Evolutionary conservation across 108 stramenopile species (phyloP).

Genomic region (Bacterosira constricta): DNA sequence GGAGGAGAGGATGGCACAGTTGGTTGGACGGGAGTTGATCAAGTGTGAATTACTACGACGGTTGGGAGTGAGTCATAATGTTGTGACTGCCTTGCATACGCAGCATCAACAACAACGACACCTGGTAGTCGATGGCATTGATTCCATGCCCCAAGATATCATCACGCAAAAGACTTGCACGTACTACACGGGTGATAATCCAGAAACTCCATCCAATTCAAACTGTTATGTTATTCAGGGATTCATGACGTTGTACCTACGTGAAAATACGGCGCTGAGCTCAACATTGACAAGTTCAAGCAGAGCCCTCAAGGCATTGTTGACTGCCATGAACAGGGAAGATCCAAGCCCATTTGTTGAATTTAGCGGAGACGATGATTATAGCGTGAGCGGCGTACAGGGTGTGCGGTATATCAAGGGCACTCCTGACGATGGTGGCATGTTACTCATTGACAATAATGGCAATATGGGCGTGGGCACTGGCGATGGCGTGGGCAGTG

Average conservation of each 20-base stretch:
- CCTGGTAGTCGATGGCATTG: constrained; percentile 18
- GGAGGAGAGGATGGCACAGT: constrained; percentile 7
- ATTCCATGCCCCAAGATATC: constrained; percentile 5
- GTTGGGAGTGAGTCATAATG: no score
- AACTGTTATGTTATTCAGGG: constrained; percentile 22
- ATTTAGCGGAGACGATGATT: neutral
- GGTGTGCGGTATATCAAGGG: constrained; percentile 33
- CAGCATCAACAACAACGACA: neutral
- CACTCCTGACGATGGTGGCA: constrained; percentile 13
- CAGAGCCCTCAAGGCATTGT: constrained; percentile 25
- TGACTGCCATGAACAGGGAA: constrained; percentile 20
- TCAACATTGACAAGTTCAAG: constrained; percentile 20
- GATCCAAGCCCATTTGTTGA: constrained; percentile 24
- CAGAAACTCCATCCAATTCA: neutral
- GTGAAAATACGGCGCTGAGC: constrained; percentile 14
- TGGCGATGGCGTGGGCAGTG: neutral
- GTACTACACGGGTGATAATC: constrained; percentile 1
- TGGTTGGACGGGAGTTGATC: constrained; percentile 21
- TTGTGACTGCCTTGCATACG: no score
- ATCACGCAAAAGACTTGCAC: constrained; percentile 9
- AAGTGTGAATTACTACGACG: no score
- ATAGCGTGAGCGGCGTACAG: constrained; percentile 13
- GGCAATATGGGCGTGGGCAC: neutral
- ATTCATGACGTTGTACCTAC: constrained; percentile 38
- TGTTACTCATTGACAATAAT: neutral